Evolutionary conservation across 2,329 filamentous ascomycete genomes (phyloP).

Genomic region (Hawksworthiomyces lignivorus): DNA sequence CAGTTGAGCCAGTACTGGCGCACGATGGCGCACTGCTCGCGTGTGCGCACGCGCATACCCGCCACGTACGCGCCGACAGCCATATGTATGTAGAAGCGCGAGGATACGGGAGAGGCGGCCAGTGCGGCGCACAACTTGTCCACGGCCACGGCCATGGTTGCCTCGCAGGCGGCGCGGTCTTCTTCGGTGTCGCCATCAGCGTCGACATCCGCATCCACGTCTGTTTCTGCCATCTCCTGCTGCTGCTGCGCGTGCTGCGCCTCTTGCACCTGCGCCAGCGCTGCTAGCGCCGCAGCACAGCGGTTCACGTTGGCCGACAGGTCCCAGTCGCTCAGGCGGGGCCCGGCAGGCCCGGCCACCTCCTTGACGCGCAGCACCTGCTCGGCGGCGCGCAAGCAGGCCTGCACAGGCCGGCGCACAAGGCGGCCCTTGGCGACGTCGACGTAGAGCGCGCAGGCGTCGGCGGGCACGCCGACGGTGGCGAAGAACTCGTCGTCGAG

Average conservation of each 20-base stretch:
- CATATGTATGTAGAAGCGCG: conserved; percentile 32
- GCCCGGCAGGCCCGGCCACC: not conserved
- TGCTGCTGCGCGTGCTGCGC: not conserved
- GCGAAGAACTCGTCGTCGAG: conserved; percentile 25
- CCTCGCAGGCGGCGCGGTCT: conserved; percentile 1
- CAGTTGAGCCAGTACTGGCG: conserved; percentile 31
- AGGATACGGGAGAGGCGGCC: conserved; percentile 22
- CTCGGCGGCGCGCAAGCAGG: conserved; percentile 20
- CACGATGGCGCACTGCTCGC: conserved; percentile 26
- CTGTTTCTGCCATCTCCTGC: not conserved
- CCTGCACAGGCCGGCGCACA: conserved; percentile 9
- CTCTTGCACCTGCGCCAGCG: conserved; percentile 12
- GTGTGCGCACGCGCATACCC: conserved; percentile 26
- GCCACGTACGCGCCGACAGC: conserved; percentile 29
- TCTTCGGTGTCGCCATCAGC: not conserved
- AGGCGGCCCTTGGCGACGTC: conserved; percentile 21
- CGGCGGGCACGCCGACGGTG: conserved; percentile 29
- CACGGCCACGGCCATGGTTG: conserved; percentile 23
- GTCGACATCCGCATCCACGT: conserved; percentile 11
- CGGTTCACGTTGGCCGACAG: conserved; percentile 25
- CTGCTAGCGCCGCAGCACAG: conserved; percentile 28
- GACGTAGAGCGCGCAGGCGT: conserved; percentile 30
- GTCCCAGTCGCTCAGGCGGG: conserved; percentile 11
- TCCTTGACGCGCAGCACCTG: conserved; percentile 17
- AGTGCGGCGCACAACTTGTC: conserved; percentile 28